Percentiles rank a stretch among this genome's conserved stretches.
phyloP scores from a whole-genome alignment of 2,329 filamentous ascomycete species.

The Magnaporthales sp. region DNA sequence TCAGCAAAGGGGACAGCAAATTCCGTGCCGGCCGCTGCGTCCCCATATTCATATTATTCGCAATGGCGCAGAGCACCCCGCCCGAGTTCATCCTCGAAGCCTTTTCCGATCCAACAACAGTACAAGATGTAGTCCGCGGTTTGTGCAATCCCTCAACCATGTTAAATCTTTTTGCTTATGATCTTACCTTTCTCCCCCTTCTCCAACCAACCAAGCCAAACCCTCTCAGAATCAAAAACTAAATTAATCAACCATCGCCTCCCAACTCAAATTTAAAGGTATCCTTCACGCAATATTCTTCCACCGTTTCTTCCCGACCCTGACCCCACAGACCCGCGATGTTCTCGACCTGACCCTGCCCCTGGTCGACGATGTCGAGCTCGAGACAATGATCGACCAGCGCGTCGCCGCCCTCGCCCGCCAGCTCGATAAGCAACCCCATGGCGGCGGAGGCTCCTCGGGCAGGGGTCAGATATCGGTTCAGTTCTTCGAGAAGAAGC shows the following conservation, averaged over 20 bases:
- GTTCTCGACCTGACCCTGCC: conserved; percentile 86
- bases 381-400: conserved; percentile 90
- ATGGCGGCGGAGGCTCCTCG: conserved; percentile 5
- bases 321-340: conserved; percentile 75
- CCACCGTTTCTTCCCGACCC: conserved; percentile 89
- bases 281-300: conserved; percentile 98
- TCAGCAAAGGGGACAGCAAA: background rate
- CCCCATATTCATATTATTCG: conserved; percentile 5
- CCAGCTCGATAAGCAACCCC: conserved; percentile 46
- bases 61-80: conserved; percentile 46
- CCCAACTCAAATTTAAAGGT: conserved; percentile 38
- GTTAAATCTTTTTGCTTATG: background rate
- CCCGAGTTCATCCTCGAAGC: conserved; percentile 91
- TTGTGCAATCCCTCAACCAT: conserved; percentile 13
- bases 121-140: conserved; percentile 93
- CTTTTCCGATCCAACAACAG: conserved; percentile 81
- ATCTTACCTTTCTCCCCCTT: conserved; percentile 9
- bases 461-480: conserved; percentile 56
- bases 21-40: background rate
- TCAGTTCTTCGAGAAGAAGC: conserved; percentile 90
- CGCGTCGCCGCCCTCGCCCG: conserved; percentile 71
- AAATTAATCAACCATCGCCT: background rate
- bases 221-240: background rate
- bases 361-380: conserved; percentile 79
- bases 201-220: too few species aligned